These are phyloP conservation scores for Kuraishia hungarica DNA, from an alignment of 805 yeast genomes.

Conservation along the genomic window DNA sequence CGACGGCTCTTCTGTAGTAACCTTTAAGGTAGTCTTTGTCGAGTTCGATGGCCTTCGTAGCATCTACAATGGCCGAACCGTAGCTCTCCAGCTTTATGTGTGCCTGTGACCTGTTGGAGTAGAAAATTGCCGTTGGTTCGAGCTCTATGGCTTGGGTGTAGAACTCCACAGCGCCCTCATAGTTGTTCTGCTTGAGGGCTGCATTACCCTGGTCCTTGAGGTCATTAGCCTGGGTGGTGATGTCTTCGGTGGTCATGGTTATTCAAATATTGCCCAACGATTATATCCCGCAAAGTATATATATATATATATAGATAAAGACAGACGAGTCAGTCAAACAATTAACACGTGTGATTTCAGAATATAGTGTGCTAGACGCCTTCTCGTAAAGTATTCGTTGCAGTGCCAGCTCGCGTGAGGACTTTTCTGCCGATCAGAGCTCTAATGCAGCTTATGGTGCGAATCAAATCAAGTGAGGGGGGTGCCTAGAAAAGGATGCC, in stretches of 20 bases:
- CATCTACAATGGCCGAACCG: slow-evolving; percentile 78
- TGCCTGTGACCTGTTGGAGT: slow-evolving; percentile 85
- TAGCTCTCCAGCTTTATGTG: slow-evolving; percentile 79
- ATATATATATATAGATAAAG: no score
- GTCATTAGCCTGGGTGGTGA: slow-evolving; percentile 27
- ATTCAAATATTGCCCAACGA: no score
- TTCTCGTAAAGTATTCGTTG: neutral
- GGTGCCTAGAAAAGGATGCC: no score
- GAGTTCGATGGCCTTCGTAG: slow-evolving; percentile 58
- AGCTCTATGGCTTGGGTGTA: slow-evolving; percentile 72
- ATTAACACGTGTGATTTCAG: no score
- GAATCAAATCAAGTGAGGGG: neutral
- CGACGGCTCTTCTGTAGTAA: slow-evolving; percentile 80
- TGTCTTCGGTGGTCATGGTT: neutral
- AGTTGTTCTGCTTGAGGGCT: slow-evolving; percentile 58
- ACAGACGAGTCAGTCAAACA: no score
- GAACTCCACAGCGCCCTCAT: slow-evolving; percentile 51
- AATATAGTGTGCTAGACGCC: neutral
- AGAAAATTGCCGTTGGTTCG: slow-evolving; percentile 56
- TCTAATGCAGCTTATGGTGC: neutral
- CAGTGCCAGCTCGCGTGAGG: neutral
- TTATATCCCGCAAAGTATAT: no score
- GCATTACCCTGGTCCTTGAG: slow-evolving; percentile 68
- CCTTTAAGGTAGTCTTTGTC: slow-evolving; percentile 69
- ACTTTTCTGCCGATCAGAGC: neutral